Evolutionary conservation across 352 stramenopile genomes (phyloP).

Genomic region (Phytopythium mirpurense): DNA sequence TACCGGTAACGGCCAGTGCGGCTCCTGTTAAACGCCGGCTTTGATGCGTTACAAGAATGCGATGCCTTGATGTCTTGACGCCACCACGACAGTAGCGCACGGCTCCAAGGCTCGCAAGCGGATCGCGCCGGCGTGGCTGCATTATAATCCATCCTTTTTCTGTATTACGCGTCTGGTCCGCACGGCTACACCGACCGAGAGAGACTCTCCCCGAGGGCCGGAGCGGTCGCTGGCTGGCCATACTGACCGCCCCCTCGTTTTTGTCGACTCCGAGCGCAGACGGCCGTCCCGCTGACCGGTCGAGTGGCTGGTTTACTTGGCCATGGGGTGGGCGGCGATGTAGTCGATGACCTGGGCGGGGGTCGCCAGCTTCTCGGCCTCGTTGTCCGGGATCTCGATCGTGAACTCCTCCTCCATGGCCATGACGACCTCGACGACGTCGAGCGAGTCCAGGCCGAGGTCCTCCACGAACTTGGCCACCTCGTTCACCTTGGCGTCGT

Average conservation of each 20-base stretch:
- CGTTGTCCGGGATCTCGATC: constrained; percentile 99
- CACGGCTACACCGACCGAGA: constrained; percentile 1
- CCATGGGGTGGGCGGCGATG: constrained; percentile 97
- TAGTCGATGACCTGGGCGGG: constrained; percentile 98
- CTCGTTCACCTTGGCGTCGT: constrained; percentile 90
- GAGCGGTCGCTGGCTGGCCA: not conserved
- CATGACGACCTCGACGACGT: constrained; percentile 97
- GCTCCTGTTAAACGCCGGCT: not conserved
- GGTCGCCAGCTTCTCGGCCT: constrained; percentile 98
- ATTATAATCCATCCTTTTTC: constrained; percentile 10
- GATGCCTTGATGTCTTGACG: too few relatives aligned
- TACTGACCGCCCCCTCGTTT: too few relatives aligned
- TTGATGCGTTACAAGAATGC: too few relatives aligned
- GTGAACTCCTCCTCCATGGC: constrained; percentile 99
- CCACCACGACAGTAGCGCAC: too few relatives aligned
- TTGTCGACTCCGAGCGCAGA: not conserved
- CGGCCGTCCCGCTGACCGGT: not conserved
- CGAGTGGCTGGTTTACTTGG: constrained; percentile 91
- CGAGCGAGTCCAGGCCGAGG: constrained; percentile 98
- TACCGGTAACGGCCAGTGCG: too few relatives aligned
- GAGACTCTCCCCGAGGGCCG: not conserved
- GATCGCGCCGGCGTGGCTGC: not conserved
- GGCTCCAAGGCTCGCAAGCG: not conserved
- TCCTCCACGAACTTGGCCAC: constrained; percentile 96
- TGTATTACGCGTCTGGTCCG: constrained; percentile 4